Base-by-base conservation (phyloP, 2,329 filamentous ascomycete species). In the Aaosphaeria arxii region DNA sequence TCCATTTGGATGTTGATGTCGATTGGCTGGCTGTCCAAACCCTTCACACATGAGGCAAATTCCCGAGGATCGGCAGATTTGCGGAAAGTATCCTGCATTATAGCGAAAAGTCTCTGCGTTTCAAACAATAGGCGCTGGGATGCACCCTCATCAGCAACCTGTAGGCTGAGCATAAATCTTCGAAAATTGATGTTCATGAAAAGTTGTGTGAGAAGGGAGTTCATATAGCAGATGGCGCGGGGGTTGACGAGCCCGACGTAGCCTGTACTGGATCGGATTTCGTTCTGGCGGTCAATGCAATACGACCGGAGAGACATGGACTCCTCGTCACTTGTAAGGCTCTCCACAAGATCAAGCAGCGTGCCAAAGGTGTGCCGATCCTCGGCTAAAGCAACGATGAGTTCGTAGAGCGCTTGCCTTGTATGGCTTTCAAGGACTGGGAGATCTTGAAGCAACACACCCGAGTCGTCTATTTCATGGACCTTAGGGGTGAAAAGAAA, bases 221-320 rank as follows among this genome's bases (percentile, higher is more conserved):
- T 99, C 64, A 97, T 81, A 66, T 99, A 99, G 71, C 94, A 99
- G 0, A 95, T 97, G 65, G 96, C 96, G 7, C 90, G 94, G 11
- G 96, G 79, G 61, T 99, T 99, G 48, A 81, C 81, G n/a, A 99
- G 72, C 1, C 94, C 94, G n/a, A 88, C 84, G 65, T 95, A 95
- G 17, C 90, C 91, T 53, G 88, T 88, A 1, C 82, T 72, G 2
- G 89, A 84, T 52, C 90, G 84, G n/a, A 95, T 80, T 11, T 83
- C 81, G 59, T 82, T 85, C 36, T 71, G 71, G 32, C 85, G 78
- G 44, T 92, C 88, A 52, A 88, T 4, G 73, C 59, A 52, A 17
- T 61, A 54, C 4, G 47, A 73, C 4, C 87, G 72, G 0, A 88
- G 81, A 52, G 85, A 86, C 11, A 77, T 74, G 56, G 87, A 86